These are phyloP conservation scores for Fusarium nelsonii DNA, from an alignment of 2,329 filamentous ascomycete species.

Conservation along the genomic window DNA sequence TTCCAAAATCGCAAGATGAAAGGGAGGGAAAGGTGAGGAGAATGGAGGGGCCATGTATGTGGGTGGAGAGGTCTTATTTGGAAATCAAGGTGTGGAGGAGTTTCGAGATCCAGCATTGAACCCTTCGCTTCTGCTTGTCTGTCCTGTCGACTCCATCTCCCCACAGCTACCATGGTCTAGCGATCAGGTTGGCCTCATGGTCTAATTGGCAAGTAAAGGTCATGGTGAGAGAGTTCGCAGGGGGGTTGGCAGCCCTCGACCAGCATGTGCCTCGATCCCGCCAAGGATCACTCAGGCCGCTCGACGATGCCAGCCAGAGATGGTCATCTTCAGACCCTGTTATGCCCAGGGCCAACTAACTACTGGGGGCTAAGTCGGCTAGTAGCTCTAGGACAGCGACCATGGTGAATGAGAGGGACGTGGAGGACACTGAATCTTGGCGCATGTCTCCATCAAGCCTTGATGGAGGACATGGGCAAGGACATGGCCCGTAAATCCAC, in stretches of 20 bases:
- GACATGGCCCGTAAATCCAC: constrained; percentile 31
- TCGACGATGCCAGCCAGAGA: constrained; percentile 37
- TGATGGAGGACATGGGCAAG: constrained; percentile 39
- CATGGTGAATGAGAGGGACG: constrained; percentile 42
- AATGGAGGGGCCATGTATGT: constrained; percentile 49
- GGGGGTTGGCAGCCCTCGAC: constrained; percentile 27
- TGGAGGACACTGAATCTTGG: constrained; percentile 39
- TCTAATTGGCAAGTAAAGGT: constrained; percentile 40
- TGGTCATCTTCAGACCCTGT: constrained; percentile 33
- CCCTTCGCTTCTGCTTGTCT: constrained; percentile 25
- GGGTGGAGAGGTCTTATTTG: constrained; percentile 53
- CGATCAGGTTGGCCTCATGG: constrained; percentile 37
- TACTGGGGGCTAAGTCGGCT: constrained; percentile 32
- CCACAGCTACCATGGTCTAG: constrained; percentile 45
- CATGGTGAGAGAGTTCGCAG: constrained; percentile 35
- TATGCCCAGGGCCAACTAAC: constrained; percentile 14
- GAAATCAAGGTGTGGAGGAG: constrained; percentile 45
- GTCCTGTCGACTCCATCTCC: constrained; percentile 45
- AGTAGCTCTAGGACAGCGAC: constrained; percentile 27
- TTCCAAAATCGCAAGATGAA: constrained; percentile 43
- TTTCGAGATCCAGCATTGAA: constrained; percentile 44
- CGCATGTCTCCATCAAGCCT: constrained; percentile 40
- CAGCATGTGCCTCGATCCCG: constrained; percentile 43
- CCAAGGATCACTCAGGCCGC: constrained; percentile 38
- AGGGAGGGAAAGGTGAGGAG: constrained; percentile 45